These are phyloP conservation scores for Seiridium cupressi DNA, from an alignment of 2,329 filamentous ascomycete genomes.

Conservation along the genomic window DNA sequence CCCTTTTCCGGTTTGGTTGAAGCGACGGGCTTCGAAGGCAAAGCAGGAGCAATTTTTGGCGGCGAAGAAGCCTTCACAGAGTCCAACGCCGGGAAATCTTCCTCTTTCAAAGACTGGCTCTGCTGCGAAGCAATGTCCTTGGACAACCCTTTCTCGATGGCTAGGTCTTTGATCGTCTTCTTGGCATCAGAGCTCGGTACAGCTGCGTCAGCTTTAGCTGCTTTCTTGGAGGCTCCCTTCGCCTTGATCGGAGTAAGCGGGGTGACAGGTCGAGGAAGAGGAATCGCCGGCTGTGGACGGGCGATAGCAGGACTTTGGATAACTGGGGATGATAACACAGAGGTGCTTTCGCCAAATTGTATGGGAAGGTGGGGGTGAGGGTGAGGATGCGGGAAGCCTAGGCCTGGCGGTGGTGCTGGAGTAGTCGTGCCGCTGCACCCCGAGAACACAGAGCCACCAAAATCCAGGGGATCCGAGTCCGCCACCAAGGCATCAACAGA, in stretches of 20 bases:
- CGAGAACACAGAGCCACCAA: slow-evolving; percentile 1
- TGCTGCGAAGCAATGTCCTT: slow-evolving; percentile 43
- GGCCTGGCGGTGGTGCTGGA: slow-evolving; percentile 46
- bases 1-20: slow-evolving; percentile 11
- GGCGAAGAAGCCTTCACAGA: slow-evolving; percentile 38
- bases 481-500: slow-evolving; percentile 70
- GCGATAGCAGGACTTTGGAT: slow-evolving; percentile 17
- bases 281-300: slow-evolving; percentile 21
- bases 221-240: slow-evolving; percentile 21
- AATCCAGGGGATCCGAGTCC: slow-evolving; percentile 38
- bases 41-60: slow-evolving; percentile 27
- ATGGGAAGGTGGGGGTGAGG: slow-evolving; percentile 17
- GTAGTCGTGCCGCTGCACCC: slow-evolving; percentile 22
- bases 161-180: slow-evolving; percentile 42
- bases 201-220: slow-evolving; percentile 16
- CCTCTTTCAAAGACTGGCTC: slow-evolving; percentile 48
- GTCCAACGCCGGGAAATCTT: slow-evolving; percentile 62
- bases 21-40: slow-evolving; percentile 25
- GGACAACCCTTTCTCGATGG: slow-evolving; percentile 44
- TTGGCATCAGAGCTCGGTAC: slow-evolving; percentile 30
- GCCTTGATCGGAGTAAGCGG: slow-evolving; percentile 26
- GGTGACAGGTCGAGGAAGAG: slow-evolving; percentile 26
- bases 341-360: slow-evolving; percentile 15
- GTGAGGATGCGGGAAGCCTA: slow-evolving; percentile 36
- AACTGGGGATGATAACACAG: slow-evolving; percentile 16